Evolutionary conservation across 768 basidiomycete genomes (phyloP).

Genomic region (Mycena albidolilacea): DNA sequence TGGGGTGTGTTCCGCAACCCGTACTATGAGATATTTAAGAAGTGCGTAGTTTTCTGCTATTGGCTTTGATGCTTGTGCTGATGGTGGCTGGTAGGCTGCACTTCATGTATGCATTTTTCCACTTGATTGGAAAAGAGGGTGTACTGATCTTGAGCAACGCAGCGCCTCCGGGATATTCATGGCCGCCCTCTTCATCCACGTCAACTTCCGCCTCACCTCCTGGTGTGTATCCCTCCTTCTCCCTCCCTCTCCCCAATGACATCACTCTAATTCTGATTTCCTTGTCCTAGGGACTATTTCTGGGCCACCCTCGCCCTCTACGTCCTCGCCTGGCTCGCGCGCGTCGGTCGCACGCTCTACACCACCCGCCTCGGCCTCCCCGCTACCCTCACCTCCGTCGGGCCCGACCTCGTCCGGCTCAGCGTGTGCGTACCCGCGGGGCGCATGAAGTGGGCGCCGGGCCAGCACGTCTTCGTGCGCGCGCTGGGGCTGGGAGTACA

Average conservation of each 20-base stretch:
- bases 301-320: slow-evolving; percentile 49
- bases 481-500: slow-evolving; percentile 41
- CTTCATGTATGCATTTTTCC: slow-evolving; percentile 37
- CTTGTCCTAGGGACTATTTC: slow-evolving; percentile 48
- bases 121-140: no score
- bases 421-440: slow-evolving; percentile 39
- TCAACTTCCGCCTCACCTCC: slow-evolving; percentile 47
- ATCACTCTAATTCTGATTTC: neutral
- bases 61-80: neutral
- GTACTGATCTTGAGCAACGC: neutral
- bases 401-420: slow-evolving; percentile 46
- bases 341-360: slow-evolving; percentile 45
- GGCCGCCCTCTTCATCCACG: slow-evolving; percentile 51
- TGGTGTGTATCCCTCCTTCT: slow-evolving; percentile 38
- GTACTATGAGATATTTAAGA: slow-evolving; percentile 53
- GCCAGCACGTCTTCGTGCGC: slow-evolving; percentile 49
- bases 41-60: slow-evolving; percentile 33
- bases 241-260: neutral
- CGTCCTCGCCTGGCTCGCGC: slow-evolving; percentile 45
- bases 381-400: slow-evolving; percentile 42
- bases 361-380: slow-evolving; percentile 42
- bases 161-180: slow-evolving; percentile 52
- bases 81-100: slow-evolving; percentile 36
- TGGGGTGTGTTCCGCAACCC: slow-evolving; percentile 50
- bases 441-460: slow-evolving; percentile 49